Percentiles rank a stretch among this genome's conserved stretches.
Evolutionary conservation across 805 yeast genomes (phyloP).

Genomic region (Myxozyma kluyveri): DNA sequence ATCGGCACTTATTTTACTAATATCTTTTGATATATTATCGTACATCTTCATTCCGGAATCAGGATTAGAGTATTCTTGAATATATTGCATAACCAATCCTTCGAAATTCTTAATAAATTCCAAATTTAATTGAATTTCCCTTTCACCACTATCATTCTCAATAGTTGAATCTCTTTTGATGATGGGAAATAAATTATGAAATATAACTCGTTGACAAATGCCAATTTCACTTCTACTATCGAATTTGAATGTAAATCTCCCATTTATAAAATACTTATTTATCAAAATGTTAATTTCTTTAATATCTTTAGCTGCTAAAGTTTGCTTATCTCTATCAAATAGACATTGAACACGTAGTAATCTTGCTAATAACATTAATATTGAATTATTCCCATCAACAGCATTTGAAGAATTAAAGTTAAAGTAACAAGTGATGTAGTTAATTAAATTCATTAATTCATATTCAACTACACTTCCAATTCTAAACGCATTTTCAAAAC

Average conservation of each 20-base stretch:
- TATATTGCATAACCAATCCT: background rate
- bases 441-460: constrained; percentile 7
- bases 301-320: constrained; percentile 1
- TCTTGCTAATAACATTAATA: constrained; percentile 3
- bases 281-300: background rate
- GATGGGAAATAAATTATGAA: too few relatives aligned
- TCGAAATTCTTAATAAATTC: background rate
- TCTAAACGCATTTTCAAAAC: background rate
- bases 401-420: background rate
- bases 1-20: background rate
- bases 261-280: background rate
- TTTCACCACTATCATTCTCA: background rate
- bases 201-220: too few relatives aligned
- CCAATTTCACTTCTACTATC: too few relatives aligned
- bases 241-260: too few relatives aligned
- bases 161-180: too few relatives aligned
- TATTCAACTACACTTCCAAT: constrained; percentile 7
- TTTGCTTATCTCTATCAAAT: constrained; percentile 12
- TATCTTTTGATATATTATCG: background rate
- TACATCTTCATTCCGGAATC: background rate
- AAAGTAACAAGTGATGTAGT: background rate
- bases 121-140: background rate
- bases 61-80: background rate
- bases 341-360: constrained; percentile 13
- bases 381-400: background rate